Evolutionary conservation across 2,329 filamentous ascomycete genomes (phyloP), one percentile per base, ranked within the genome.

Genomic region (Ophiocordyceps camponoti-leonardi): DNA sequence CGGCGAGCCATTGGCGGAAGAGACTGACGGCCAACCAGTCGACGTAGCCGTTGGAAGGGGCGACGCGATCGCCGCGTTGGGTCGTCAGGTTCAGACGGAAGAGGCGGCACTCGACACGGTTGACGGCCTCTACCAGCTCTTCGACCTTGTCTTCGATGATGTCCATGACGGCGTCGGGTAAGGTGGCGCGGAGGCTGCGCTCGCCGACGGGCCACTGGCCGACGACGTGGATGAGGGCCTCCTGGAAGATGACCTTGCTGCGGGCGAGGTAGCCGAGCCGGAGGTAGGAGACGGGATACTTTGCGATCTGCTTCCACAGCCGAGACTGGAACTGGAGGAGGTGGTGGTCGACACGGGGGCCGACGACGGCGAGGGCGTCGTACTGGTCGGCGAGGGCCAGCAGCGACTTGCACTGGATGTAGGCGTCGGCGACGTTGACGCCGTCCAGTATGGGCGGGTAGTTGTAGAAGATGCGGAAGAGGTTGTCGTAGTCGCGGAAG

Each of bases 391-490:
- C 90, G 18, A 95, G 72, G 13, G 79, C 77, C 39, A 96, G 74
- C 3, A 96, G 75, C 13, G 85, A 83, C 64, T 95, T 94, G 73
- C 86, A 94, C 63, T 95, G 86, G 41, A 92, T 81, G 58, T 95
- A 95, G 22, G 88, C 87, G 49, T 87, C 83, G 45, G 87, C 86
- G 51, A 96, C 94, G 60, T 92, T 94, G 60, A 92, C 73, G 23
- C 77, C 75, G 62, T 94, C 88, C 30, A 96, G 73, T 0, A 78
- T 58, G 0, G 90, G 90, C 0, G 86, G 69, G 60, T 93, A 85
- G 61, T 95, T 94, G 71, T 96, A 96, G 68, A 95, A 94, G 50
- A 92, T 83, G 54, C 88, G 84, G 61, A 96, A 93, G 20, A 96
- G 73, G 60, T 95, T 95, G 60, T 94, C 87, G 62, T 96, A 95